Evolutionary conservation across 106 monocot species (phyloP).

Genomic region (Apostasia ramifera): DNA sequence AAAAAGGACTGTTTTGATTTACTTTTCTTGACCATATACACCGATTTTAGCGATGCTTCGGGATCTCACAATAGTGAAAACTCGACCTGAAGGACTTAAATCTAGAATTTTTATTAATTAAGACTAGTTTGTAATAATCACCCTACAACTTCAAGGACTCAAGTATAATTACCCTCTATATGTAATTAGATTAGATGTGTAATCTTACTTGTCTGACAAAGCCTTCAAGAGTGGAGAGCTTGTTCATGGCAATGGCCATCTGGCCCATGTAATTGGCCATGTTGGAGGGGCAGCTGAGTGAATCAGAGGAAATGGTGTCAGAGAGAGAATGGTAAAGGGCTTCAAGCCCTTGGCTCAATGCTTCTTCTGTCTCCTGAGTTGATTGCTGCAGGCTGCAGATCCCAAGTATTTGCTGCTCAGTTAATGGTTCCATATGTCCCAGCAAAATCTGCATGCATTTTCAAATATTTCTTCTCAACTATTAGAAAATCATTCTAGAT

Average conservation of each 20-base stretch:
- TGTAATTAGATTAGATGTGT: no score
- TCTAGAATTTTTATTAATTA: no score
- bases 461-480: not conserved
- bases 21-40: no score
- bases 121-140: no score
- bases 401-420: slow-evolving; percentile 83
- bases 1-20: no score
- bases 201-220: slow-evolving; percentile 72
- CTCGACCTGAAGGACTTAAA: no score
- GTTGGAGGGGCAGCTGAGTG: slow-evolving; percentile 54
- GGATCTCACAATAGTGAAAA: no score
- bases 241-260: slow-evolving; percentile 82
- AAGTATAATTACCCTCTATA: no score
- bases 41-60: no score
- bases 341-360: slow-evolving; percentile 82
- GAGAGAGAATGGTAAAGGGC: slow-evolving; percentile 72
- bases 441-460: slow-evolving; percentile 35
- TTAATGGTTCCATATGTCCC: slow-evolving; percentile 65
- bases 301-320: slow-evolving; percentile 62
- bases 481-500: not conserved
- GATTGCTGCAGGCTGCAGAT: slow-evolving; percentile 71
- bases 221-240: slow-evolving; percentile 72
- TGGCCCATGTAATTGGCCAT: slow-evolving; percentile 93
- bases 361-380: slow-evolving; percentile 79
- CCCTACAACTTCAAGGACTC: no score